phyloP scores from a whole-genome alignment of 257 asterid species.

The Cordia subcordata region DNA sequence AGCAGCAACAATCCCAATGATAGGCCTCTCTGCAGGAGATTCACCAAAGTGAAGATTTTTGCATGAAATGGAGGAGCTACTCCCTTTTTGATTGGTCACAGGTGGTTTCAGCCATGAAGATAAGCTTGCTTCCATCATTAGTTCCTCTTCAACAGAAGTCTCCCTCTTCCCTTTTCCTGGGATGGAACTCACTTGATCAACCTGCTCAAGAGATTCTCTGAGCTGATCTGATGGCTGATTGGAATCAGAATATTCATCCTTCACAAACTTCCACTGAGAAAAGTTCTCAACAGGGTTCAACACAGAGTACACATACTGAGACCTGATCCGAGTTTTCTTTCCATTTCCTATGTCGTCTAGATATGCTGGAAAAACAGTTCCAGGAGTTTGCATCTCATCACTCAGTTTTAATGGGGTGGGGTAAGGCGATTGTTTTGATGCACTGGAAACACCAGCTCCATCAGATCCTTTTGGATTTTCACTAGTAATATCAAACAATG shows the following conservation, averaged over 20 bases:
- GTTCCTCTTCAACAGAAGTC: conserved; percentile 17
- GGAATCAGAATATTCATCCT: too few relatives aligned
- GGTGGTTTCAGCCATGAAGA: conserved; percentile 59
- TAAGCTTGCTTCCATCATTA: conserved; percentile 47
- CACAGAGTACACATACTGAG: conserved; percentile 62
- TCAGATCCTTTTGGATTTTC: conserved; percentile 7
- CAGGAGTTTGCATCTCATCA: conserved; percentile 93
- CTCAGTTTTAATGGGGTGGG: conserved; percentile 72
- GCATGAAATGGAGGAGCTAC: not conserved
- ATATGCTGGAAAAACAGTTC: conserved; percentile 72
- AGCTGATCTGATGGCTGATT: conserved; percentile 3
- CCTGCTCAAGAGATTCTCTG: conserved; percentile 4
- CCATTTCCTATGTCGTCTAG: conserved; percentile 17
- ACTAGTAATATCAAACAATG: conserved; percentile 39
- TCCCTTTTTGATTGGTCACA: conserved; percentile 26
- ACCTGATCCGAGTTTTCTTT: conserved; percentile 31
- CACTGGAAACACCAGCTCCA: not conserved
- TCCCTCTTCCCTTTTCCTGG: conserved; percentile 17
- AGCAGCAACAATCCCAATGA: conserved; percentile 87
- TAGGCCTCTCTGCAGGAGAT: conserved; percentile 76
- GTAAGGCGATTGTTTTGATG: conserved; percentile 47
- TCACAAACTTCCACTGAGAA: too few relatives aligned
- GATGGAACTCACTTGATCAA: not conserved
- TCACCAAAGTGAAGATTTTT: conserved; percentile 22
- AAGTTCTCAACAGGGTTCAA: too few relatives aligned